Evolutionary conservation across 306 rosid genomes (phyloP).

Genomic region (Quercus wislizeni): DNA sequence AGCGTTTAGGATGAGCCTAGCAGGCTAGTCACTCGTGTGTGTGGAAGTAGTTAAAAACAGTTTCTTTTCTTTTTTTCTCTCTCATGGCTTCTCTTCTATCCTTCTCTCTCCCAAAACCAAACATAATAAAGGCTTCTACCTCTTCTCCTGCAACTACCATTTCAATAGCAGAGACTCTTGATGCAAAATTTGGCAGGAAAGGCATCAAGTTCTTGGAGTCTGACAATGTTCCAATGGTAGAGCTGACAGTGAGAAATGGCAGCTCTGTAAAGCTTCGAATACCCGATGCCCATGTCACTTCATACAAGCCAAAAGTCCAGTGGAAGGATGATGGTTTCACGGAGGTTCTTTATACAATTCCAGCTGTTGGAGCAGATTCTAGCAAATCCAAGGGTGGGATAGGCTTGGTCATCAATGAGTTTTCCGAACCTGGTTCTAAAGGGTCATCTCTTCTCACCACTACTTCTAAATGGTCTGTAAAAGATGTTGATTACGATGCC

Average conservation of each 20-base stretch:
- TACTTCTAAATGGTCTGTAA: slow-evolving; percentile 64
- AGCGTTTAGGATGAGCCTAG: slow-evolving; percentile 44
- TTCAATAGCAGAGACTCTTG: slow-evolving; percentile 54
- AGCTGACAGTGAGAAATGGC: slow-evolving; percentile 78
- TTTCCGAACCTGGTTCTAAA: slow-evolving; percentile 43
- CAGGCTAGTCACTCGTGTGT: slow-evolving; percentile 33
- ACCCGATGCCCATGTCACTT: slow-evolving; percentile 84
- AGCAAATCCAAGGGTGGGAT: slow-evolving; percentile 68
- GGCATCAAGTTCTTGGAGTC: slow-evolving; percentile 75
- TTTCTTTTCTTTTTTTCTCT: slow-evolving; percentile 31
- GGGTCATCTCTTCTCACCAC: slow-evolving; percentile 44
- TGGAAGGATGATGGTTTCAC: slow-evolving; percentile 91
- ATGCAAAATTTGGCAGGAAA: slow-evolving; percentile 64
- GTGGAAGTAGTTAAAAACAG: slow-evolving; percentile 44
- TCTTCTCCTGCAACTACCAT: slow-evolving; percentile 24
- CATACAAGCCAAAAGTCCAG: slow-evolving; percentile 81
- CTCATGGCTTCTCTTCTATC: slow-evolving; percentile 86
- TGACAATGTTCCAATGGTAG: slow-evolving; percentile 54
- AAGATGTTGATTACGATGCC: slow-evolving; percentile 79
- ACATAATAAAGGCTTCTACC: slow-evolving; percentile 47
- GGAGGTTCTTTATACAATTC: slow-evolving; percentile 76
- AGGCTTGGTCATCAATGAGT: slow-evolving; percentile 73
- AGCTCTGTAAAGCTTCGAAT: slow-evolving; percentile 82
- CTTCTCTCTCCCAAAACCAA: slow-evolving; percentile 69
- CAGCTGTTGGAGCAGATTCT: slow-evolving; percentile 32